Evolutionary conservation across 805 yeast species (phyloP).

Genomic region (Metschnikowia anglica): DNA sequence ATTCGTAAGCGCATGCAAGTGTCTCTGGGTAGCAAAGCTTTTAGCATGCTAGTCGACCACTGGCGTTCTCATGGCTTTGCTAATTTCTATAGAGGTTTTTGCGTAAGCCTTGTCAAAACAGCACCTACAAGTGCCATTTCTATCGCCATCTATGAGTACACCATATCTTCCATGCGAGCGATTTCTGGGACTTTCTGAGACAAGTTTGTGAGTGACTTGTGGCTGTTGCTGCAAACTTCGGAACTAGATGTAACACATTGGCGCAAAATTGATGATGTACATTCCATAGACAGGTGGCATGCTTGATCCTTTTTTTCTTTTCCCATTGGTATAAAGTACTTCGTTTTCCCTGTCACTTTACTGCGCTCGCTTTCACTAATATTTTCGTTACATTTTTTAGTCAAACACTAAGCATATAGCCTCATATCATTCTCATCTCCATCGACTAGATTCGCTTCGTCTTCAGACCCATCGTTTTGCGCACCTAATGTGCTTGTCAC

Average conservation of each 20-base stretch:
- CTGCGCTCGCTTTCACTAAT: too few relatives aligned
- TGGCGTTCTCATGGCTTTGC: conserved; percentile 54
- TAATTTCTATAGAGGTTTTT: conserved; percentile 75
- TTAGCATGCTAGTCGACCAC: conserved; percentile 38
- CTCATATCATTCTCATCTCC: not conserved
- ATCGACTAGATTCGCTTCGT: not conserved
- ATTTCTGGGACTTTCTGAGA: conserved; percentile 1
- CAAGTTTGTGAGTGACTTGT: not conserved
- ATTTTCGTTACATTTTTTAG: not conserved
- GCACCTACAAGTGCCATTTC: conserved; percentile 78
- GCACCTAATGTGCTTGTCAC: not conserved
- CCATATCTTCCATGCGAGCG: conserved; percentile 18
- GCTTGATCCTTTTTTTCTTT: not conserved
- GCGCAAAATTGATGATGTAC: too few relatives aligned
- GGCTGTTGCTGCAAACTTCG: not conserved
- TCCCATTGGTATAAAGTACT: not conserved
- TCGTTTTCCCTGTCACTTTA: too few relatives aligned
- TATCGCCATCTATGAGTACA: conserved; percentile 60
- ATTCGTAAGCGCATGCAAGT: conserved; percentile 77
- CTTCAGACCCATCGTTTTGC: not conserved
- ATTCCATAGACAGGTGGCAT: too few relatives aligned
- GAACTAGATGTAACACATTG: too few relatives aligned
- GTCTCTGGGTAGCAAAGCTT: conserved; percentile 22
- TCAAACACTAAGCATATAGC: not conserved
- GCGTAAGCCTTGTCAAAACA: conserved; percentile 68